A percentile compares a stretch with the other conserved stretches of the same genome.
Evolutionary conservation across 2,329 filamentous ascomycete genomes (phyloP).

Genomic region (Phialocephala subalpina): DNA sequence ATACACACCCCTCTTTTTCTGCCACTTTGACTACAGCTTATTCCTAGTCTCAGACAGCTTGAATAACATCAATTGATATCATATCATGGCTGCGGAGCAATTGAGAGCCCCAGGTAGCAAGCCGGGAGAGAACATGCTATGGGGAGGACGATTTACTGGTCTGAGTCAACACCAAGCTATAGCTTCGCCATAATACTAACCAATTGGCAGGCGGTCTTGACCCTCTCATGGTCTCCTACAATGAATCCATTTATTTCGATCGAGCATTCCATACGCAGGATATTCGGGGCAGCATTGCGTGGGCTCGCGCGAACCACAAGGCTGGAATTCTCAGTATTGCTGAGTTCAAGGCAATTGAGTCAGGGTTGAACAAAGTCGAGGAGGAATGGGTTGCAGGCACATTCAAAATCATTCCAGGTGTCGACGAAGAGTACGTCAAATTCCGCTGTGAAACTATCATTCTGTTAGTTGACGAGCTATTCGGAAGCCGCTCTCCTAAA

Average conservation of each 20-base stretch:
- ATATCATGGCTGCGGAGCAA: conserved; percentile 39
- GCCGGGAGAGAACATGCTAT: conserved; percentile 56
- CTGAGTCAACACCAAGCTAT: conserved; percentile 28
- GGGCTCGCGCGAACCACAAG: conserved; percentile 81
- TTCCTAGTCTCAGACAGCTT: conserved; percentile 9
- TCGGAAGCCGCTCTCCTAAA: no score
- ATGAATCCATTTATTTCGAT: conserved; percentile 82
- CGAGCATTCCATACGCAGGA: conserved; percentile 81
- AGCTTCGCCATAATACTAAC: conserved; percentile 19
- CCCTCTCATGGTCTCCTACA: conserved; percentile 87
- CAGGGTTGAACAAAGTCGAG: conserved; percentile 67
- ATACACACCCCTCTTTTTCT: background rate
- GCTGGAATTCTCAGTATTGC: conserved; percentile 74
- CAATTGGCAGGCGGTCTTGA: conserved; percentile 73
- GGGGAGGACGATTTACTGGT: conserved; percentile 69
- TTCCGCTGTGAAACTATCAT: no score
- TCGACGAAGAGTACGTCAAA: conserved; percentile 66
- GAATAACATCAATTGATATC: conserved; percentile 19
- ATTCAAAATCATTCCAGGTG: conserved; percentile 60
- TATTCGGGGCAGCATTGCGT: conserved; percentile 82
- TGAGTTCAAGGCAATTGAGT: conserved; percentile 79
- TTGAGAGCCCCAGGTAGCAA: conserved; percentile 39
- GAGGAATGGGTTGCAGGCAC: conserved; percentile 60
- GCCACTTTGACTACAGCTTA: background rate
- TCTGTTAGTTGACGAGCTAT: no score